phyloP scores from a whole-genome alignment of 2,329 filamentous ascomycete genomes.

The Scleromitrula shiraiana region DNA sequence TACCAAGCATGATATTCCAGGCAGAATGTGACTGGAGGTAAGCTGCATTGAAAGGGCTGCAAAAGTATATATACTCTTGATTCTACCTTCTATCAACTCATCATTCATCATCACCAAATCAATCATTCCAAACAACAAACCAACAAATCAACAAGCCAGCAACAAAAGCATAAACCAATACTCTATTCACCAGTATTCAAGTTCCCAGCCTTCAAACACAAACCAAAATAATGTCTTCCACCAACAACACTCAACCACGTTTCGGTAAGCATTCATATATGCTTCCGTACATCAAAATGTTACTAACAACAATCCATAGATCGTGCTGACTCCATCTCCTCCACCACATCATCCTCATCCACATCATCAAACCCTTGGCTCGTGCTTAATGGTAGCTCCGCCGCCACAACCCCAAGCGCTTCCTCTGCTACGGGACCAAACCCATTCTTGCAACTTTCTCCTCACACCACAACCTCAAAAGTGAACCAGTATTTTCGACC shows the following conservation, averaged over 20 bases:
- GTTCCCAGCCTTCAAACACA: not conserved
- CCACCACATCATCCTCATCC: not conserved
- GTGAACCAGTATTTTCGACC: not conserved
- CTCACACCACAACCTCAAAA: not conserved
- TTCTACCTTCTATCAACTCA: constrained; percentile 2
- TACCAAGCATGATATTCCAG: not conserved
- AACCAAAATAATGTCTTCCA: constrained; percentile 5
- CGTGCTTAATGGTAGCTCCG: constrained; percentile 1
- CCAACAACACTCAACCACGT: constrained; percentile 1
- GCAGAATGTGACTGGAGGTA: not conserved
- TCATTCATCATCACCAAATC: constrained; percentile 2
- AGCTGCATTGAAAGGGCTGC: not conserved
- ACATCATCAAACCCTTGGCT: constrained; percentile 1
- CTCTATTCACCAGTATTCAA: not conserved
- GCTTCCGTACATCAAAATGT: not conserved
- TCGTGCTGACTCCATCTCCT: constrained; percentile 4
- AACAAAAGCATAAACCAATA: not conserved
- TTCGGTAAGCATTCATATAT: not conserved
- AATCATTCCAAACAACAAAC: not conserved
- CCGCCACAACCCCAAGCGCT: not conserved
- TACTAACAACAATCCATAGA: constrained; percentile 1
- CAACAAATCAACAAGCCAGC: not conserved
- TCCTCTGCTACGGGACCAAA: not conserved
- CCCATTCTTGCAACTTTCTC: constrained; percentile 6
- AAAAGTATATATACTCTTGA: constrained; percentile 5